Percentiles rank a stretch among this genome's conserved stretches.
These are phyloP conservation scores for Coemansia sp. DNA, from an alignment of 192 early-diverging fungal species.

Conservation along the genomic window DNA sequence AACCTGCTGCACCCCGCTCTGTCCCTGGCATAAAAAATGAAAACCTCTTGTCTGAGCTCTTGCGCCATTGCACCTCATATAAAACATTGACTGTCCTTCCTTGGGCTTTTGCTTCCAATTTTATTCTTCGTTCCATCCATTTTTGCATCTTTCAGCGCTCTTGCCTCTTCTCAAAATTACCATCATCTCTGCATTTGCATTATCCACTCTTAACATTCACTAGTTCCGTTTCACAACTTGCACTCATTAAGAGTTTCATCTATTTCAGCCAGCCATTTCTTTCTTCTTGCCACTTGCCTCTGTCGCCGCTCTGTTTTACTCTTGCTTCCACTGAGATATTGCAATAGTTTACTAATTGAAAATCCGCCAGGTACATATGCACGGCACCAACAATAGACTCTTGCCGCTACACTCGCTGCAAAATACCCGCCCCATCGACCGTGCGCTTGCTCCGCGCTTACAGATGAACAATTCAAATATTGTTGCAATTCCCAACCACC, in stretches of 20 bases:
- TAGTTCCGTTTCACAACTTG: background rate
- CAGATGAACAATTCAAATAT: constrained; percentile 34
- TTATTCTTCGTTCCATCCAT: background rate
- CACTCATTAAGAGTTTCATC: background rate
- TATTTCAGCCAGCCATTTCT: background rate
- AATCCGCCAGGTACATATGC: background rate
- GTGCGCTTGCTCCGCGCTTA: background rate
- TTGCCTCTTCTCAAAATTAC: background rate
- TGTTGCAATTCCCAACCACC: constrained; percentile 46
- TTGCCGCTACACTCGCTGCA: background rate
- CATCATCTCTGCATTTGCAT: background rate
- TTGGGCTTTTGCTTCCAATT: background rate
- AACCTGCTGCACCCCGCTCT: background rate
- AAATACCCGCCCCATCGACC: background rate
- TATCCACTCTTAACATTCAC: background rate
- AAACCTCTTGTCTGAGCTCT: background rate
- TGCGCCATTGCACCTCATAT: background rate
- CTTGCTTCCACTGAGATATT: background rate
- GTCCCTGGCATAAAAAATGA: background rate
- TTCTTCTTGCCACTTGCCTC: background rate
- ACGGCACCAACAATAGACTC: background rate
- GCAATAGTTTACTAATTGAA: background rate
- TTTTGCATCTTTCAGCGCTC: background rate
- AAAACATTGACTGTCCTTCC: background rate
- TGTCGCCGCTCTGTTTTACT: background rate